Conservation (phyloP, 1,284 basidiomycete genomes). For the Marasmius fiardii region DNA sequence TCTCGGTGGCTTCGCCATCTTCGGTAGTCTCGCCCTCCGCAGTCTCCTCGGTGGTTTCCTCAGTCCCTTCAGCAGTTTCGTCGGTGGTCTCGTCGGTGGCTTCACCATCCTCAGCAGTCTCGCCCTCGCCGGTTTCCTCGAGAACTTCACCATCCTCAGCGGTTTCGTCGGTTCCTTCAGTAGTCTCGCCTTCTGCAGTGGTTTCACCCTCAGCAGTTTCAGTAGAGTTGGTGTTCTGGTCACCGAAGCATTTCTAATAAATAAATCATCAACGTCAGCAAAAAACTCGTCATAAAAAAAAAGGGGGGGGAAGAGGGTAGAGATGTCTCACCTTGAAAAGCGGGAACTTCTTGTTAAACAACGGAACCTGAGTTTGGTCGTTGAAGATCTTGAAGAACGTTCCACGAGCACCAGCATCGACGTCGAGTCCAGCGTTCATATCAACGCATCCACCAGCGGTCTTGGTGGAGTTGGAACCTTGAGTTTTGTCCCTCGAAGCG, state of each 20-base stretch:
- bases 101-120: background rate
- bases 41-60: background rate
- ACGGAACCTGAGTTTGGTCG: background rate
- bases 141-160: background rate
- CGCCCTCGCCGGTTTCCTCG: background rate
- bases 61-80: background rate
- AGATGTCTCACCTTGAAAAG: background rate
- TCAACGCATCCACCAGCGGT: background rate
- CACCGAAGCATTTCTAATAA: no score
- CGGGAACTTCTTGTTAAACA: background rate
- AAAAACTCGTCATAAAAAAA: no score
- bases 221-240: background rate
- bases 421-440: background rate
- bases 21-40: background rate
- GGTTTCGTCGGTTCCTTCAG: background rate
- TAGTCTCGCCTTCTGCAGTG: background rate
- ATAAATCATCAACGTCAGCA: background rate
- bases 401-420: background rate
- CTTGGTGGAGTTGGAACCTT: slow-evolving; percentile 6
- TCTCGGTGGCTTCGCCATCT: background rate
- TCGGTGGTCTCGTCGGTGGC: background rate
- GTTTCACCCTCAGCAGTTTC: slow-evolving; percentile 2
- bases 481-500: slow-evolving; percentile 12
- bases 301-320: no score
- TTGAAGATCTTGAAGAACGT: background rate